phyloP scores from a whole-genome alignment of 2,329 filamentous ascomycete species.

The Arthrobotrys sinensis region DNA sequence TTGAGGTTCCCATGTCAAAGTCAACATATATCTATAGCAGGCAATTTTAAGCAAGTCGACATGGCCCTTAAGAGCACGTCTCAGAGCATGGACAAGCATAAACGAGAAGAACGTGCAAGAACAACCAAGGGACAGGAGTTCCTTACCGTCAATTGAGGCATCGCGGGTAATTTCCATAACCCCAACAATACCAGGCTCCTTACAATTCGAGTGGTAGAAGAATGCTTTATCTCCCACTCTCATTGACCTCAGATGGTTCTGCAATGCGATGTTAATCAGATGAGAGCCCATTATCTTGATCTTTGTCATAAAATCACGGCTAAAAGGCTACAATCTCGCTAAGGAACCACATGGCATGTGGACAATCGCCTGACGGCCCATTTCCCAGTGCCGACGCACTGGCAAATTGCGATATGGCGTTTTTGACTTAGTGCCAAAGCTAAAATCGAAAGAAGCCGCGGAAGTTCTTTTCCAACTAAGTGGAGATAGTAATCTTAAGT shows the following conservation, averaged over 20 bases:
- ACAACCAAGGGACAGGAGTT: conserved; percentile 18
- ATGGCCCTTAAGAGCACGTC: neutral
- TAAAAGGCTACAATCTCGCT: conserved; percentile 61
- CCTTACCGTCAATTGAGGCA: conserved; percentile 81
- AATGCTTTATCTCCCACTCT: conserved; percentile 91
- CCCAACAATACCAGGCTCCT: conserved; percentile 84
- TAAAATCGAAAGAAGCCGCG: conserved; percentile 21
- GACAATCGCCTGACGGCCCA: conserved; percentile 43
- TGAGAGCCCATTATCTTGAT: conserved; percentile 59
- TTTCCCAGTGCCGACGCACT: conserved; percentile 43
- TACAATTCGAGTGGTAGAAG: conserved; percentile 84
- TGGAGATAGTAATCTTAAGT: conserved; percentile 23
- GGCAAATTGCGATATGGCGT: conserved; percentile 57
- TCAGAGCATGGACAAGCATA: conserved; percentile 25
- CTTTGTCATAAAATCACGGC: conserved; percentile 60
- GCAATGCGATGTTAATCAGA: conserved; percentile 40
- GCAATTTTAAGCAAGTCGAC: conserved; percentile 38
- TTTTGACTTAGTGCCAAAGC: conserved; percentile 25
- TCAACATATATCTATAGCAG: conserved; percentile 39
- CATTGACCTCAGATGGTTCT: conserved; percentile 91
- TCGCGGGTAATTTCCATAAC: conserved; percentile 91
- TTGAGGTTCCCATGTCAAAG: conserved; percentile 44
- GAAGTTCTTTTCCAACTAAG: conserved; percentile 2
- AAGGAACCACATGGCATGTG: conserved; percentile 55
- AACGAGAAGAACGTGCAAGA: conserved; percentile 31